Percentiles rank a stretch among this genome's conserved stretches.
Evolutionary conservation across 1,284 basidiomycete genomes (phyloP).

Genomic region (Ceratobasidium sp.): DNA sequence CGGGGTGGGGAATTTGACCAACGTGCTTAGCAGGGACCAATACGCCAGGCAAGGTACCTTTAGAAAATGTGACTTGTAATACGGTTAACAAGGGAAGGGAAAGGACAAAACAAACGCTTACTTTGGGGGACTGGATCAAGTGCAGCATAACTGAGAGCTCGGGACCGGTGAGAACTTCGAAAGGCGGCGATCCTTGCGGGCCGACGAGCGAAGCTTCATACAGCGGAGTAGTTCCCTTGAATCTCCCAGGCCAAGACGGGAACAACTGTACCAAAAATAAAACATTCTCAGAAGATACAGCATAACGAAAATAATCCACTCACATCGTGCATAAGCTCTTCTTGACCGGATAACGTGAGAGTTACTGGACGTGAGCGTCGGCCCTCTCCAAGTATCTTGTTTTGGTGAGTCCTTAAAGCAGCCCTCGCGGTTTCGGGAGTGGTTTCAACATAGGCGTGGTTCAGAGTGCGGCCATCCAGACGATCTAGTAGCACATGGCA

Average conservation of each 20-base stretch:
- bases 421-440: conserved; percentile 63
- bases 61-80: conserved; percentile 75
- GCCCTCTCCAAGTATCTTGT: conserved; percentile 75
- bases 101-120: conserved; percentile 54
- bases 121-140: conserved; percentile 78
- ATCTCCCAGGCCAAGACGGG: conserved; percentile 79
- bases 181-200: conserved; percentile 66
- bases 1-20: conserved; percentile 67
- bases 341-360: conserved; percentile 76
- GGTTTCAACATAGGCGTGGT: conserved; percentile 82
- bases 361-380: conserved; percentile 80
- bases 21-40: conserved; percentile 72
- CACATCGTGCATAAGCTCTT: conserved; percentile 80
- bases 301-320: conserved; percentile 48
- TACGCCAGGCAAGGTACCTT: conserved; percentile 83
- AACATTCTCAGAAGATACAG: not conserved
- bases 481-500: conserved; percentile 79
- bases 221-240: conserved; percentile 71
- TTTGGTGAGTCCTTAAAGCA: conserved; percentile 62
- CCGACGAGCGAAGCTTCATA: conserved; percentile 65
- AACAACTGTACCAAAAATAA: conserved; percentile 63
- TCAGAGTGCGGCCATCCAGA: conserved; percentile 76
- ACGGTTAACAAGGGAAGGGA: not conserved
- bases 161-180: conserved; percentile 67
- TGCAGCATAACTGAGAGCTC: conserved; percentile 72